These are phyloP conservation scores for Incumbomyces delicatus DNA, from an alignment of 2,329 filamentous ascomycete genomes.

Conservation along the genomic window DNA sequence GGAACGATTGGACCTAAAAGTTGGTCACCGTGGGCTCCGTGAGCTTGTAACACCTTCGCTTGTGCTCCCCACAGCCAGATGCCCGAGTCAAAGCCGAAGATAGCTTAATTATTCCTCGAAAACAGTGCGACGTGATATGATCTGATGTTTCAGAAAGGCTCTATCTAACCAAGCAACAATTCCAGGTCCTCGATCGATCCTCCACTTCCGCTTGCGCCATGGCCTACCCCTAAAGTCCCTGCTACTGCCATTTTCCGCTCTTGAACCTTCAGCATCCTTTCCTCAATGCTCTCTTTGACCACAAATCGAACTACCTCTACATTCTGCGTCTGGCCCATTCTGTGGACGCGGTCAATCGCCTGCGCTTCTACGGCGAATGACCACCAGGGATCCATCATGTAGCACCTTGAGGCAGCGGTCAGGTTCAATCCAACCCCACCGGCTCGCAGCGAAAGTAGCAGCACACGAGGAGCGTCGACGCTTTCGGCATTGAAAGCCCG, in stretches of 20 bases:
- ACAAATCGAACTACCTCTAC: conserved; percentile 84
- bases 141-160: too few relatives aligned
- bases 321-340: conserved; percentile 84
- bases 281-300: conserved; percentile 82
- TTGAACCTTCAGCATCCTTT: conserved; percentile 87
- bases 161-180: conserved; percentile 64
- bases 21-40: too few relatives aligned
- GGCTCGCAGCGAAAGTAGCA: conserved; percentile 76
- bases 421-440: conserved; percentile 91
- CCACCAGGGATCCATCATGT: conserved; percentile 99
- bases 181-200: conserved; percentile 84
- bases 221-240: conserved; percentile 91
- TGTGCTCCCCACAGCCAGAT: too few relatives aligned
- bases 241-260: conserved; percentile 83
- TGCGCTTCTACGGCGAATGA: conserved; percentile 94
- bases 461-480: conserved; percentile 38
- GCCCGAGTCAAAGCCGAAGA: too few relatives aligned
- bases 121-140: too few relatives aligned
- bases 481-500: conserved; percentile 52
- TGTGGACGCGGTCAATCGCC: conserved; percentile 92
- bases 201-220: conserved; percentile 75
- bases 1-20: too few relatives aligned
- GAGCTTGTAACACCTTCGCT: too few relatives aligned
- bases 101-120: too few relatives aligned
- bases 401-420: conserved; percentile 79